Conservation (phyloP, 2,329 filamentous ascomycete genomes). For the Hypoxylon sp. region DNA sequence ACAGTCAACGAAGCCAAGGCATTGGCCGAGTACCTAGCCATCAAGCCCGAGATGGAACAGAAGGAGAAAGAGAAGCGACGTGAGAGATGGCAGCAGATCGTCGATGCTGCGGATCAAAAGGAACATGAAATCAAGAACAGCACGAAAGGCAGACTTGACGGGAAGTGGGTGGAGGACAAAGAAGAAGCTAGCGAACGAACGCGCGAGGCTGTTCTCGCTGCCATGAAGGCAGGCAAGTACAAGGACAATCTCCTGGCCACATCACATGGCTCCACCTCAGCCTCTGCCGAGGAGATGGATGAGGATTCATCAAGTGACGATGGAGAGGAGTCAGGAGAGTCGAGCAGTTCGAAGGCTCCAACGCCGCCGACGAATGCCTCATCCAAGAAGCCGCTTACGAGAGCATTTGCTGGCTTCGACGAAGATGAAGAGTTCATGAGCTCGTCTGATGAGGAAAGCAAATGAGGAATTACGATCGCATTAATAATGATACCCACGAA, state of each 20-base stretch:
- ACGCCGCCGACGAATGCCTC: constrained; percentile 57
- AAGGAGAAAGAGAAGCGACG: constrained; percentile 88
- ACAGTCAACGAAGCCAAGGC: constrained; percentile 96
- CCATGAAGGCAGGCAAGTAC: constrained; percentile 71
- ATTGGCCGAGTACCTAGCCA: constrained; percentile 90
- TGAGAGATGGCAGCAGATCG: constrained; percentile 86
- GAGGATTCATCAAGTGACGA: constrained; percentile 47
- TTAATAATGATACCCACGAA: constrained; percentile 29
- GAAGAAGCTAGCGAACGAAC: constrained; percentile 89
- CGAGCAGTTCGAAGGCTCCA: constrained; percentile 57
- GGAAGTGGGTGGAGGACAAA: constrained; percentile 94
- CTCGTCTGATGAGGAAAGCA: constrained; percentile 61
- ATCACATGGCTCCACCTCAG: constrained; percentile 58
- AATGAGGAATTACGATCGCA: constrained; percentile 23
- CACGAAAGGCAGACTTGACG: constrained; percentile 76
- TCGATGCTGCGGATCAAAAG: constrained; percentile 82
- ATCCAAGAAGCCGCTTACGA: constrained; percentile 50
- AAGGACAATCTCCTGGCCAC: constrained; percentile 67
- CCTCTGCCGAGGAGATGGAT: constrained; percentile 46
- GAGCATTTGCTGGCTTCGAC: constrained; percentile 77
- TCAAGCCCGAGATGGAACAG: constrained; percentile 97
- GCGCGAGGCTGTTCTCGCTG: constrained; percentile 75
- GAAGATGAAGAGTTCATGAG: constrained; percentile 81
- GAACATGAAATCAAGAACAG: constrained; percentile 85
- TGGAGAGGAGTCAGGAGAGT: constrained; percentile 50